phyloP scores from a whole-genome alignment of 306 rosid genomes.

The Mucuna pruriens region DNA sequence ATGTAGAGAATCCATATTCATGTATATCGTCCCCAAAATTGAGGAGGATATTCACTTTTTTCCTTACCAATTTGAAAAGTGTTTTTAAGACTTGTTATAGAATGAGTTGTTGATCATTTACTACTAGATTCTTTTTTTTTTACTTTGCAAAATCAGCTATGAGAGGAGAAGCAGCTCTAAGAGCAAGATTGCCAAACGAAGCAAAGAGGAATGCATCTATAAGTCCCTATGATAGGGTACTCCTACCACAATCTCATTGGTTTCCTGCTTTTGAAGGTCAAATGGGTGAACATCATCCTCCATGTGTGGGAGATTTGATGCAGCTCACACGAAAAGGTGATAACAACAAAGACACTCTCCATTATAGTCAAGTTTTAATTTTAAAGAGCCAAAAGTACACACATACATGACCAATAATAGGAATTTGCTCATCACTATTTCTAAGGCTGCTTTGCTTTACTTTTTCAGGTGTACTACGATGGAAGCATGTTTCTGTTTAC shows the following conservation, averaged over 20 bases:
- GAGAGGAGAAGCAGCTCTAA: conserved; percentile 85
- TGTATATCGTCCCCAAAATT: neutral
- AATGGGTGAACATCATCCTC: conserved; percentile 53
- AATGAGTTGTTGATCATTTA: conserved; percentile 22
- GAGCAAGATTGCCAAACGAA: conserved; percentile 78
- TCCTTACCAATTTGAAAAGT: neutral
- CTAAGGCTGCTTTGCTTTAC: conserved; percentile 22
- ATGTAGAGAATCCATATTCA: no score
- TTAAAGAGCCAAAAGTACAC: neutral
- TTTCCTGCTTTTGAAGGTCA: conserved; percentile 45
- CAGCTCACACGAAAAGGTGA: conserved; percentile 74
- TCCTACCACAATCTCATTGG: conserved; percentile 47
- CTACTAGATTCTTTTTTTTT: neutral
- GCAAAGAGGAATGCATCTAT: conserved; percentile 75
- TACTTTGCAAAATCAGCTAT: conserved; percentile 54
- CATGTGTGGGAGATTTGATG: conserved; percentile 72
- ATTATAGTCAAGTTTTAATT: neutral
- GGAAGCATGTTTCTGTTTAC: conserved; percentile 75
- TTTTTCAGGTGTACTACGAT: conserved; percentile 61
- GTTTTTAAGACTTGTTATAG: neutral
- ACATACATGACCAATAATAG: neutral
- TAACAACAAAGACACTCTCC: neutral
- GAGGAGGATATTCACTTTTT: neutral
- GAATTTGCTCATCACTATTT: conserved; percentile 7
- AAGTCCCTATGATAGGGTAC: conserved; percentile 71